A percentile compares a stretch with the other conserved stretches of the same genome.
phyloP scores from a whole-genome alignment of 495 filamentous ascomycete species.

The Oidiodendron maius region DNA sequence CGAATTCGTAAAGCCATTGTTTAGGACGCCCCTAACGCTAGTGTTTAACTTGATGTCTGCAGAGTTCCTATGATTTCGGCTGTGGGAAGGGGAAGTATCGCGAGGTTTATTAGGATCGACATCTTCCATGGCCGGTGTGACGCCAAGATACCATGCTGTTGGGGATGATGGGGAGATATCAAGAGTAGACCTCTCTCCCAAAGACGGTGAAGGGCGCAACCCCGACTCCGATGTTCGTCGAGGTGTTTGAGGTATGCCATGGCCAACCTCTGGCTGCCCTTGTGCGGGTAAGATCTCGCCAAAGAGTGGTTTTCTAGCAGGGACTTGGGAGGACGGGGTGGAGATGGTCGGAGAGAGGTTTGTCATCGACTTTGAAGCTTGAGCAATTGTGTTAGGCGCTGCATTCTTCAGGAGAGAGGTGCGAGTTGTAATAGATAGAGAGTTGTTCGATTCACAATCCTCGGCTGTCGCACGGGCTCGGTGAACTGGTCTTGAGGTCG shows the following conservation, averaged over 20 bases:
- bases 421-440: slow-evolving; percentile 48
- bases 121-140: slow-evolving; percentile 25
- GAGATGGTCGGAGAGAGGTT: slow-evolving; percentile 29
- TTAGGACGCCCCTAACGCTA: slow-evolving; percentile 17
- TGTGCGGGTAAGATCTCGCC: slow-evolving; percentile 44
- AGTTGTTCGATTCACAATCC: slow-evolving; percentile 38
- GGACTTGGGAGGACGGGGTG: slow-evolving; percentile 22
- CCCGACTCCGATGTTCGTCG: slow-evolving; percentile 44
- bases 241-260: slow-evolving; percentile 39
- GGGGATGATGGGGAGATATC: slow-evolving; percentile 42
- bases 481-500: slow-evolving; percentile 30
- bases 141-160: slow-evolving; percentile 46
- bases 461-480: slow-evolving; percentile 32
- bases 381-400: slow-evolving; percentile 26
- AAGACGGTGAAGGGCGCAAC: slow-evolving; percentile 27
- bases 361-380: slow-evolving; percentile 39
- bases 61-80: slow-evolving; percentile 43
- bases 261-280: slow-evolving; percentile 34
- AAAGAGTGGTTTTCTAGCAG: slow-evolving; percentile 34
- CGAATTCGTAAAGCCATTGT: background rate
- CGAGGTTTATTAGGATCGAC: slow-evolving; percentile 24
- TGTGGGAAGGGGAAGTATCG: slow-evolving; percentile 31
- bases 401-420: slow-evolving; percentile 39
- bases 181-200: slow-evolving; percentile 38
- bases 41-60: slow-evolving; percentile 29